These are phyloP conservation scores for Carex scoparia DNA, from an alignment of 176 grass and related monocot species.

Conservation along the genomic window DNA sequence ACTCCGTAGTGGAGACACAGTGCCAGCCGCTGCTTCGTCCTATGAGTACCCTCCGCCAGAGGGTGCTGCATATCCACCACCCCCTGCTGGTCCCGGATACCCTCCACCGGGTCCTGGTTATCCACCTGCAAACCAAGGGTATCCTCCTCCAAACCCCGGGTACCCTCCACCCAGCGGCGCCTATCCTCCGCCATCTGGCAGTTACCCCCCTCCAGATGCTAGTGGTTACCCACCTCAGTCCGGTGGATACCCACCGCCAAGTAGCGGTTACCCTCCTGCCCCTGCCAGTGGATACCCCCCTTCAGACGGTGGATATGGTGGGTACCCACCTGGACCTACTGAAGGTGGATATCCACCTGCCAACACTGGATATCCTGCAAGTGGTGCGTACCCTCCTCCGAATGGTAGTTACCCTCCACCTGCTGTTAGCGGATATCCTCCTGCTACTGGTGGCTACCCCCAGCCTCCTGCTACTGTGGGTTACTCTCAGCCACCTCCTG, in stretches of 20 bases:
- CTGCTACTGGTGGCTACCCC: slow-evolving; percentile 3
- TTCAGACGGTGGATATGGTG: slow-evolving; percentile 21
- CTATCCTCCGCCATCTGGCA: slow-evolving; percentile 16
- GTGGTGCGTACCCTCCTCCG: slow-evolving; percentile 12
- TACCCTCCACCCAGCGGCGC: neutral
- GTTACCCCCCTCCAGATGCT: slow-evolving; percentile 16
- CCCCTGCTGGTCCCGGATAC: slow-evolving; percentile 14
- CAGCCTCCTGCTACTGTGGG: neutral
- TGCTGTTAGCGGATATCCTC: slow-evolving; percentile 4
- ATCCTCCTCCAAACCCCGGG: slow-evolving; percentile 11
- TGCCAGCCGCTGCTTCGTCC: slow-evolving; percentile 2
- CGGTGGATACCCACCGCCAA: slow-evolving; percentile 15
- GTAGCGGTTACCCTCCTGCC: slow-evolving; percentile 5
- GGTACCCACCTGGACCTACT: neutral
- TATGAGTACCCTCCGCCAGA: slow-evolving; percentile 19
- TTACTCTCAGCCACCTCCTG: neutral
- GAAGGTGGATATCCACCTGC: neutral
- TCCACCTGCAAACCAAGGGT: slow-evolving; percentile 23
- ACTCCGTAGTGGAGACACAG: slow-evolving; percentile 12
- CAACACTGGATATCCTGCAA: neutral
- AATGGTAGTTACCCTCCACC: neutral
- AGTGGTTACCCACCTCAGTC: slow-evolving; percentile 23
- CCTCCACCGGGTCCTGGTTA: slow-evolving; percentile 22
- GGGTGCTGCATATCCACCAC: neutral
- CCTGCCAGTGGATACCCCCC: slow-evolving; percentile 23